Conservation (phyloP, 2,329 filamentous ascomycete genomes). For the Leptographium flavum region DNA sequence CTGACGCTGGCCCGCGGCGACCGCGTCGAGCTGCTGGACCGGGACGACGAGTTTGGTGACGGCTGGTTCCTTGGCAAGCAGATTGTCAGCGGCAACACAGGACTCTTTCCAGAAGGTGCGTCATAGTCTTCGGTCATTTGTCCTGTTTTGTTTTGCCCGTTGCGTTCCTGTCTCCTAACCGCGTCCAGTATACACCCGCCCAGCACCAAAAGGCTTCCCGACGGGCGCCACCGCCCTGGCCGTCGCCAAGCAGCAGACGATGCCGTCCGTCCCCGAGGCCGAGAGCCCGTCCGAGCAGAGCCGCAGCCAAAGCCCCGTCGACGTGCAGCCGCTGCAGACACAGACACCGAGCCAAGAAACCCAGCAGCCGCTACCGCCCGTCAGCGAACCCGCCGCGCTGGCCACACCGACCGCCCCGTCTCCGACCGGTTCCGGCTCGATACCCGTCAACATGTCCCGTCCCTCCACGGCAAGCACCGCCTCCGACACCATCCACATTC, state of each 20-base stretch:
- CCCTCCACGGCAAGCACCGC: background rate
- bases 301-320: background rate
- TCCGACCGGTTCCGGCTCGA: background rate
- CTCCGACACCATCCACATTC: background rate
- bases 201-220: constrained; percentile 30
- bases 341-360: background rate
- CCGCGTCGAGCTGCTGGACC: constrained; percentile 67
- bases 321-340: no score
- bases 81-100: constrained; percentile 56
- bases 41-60: constrained; percentile 79
- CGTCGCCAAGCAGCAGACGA: constrained; percentile 4
- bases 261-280: background rate
- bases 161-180: background rate
- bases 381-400: background rate
- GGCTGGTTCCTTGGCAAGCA: constrained; percentile 74
- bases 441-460: background rate
- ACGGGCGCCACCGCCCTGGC: constrained; percentile 14
- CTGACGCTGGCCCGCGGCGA: constrained; percentile 76
- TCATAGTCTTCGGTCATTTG: background rate
- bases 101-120: constrained; percentile 72
- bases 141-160: no score
- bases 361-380: background rate
- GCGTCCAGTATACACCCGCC: constrained; percentile 48
- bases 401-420: background rate
- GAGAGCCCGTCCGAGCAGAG: constrained; percentile 11